Evolutionary conservation across 2,329 filamentous ascomycete genomes (phyloP).

Genomic region (Dichotomopilus funicola): DNA sequence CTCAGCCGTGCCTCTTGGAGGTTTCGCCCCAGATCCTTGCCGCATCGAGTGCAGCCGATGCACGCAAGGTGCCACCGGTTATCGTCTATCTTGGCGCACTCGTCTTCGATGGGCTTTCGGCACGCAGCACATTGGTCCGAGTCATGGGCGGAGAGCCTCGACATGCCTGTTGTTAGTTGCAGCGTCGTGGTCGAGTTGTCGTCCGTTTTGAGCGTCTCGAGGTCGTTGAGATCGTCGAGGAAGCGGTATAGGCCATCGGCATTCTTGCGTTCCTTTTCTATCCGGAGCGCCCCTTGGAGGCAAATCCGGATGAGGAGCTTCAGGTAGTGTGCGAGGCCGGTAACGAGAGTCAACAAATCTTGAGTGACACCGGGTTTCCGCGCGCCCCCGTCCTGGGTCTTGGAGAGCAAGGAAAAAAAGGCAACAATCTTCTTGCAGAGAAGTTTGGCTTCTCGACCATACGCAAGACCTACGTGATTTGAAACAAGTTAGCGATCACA

Average conservation of each 20-base stretch:
- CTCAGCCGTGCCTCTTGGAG: slow-evolving; percentile 67
- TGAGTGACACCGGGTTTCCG: slow-evolving; percentile 93
- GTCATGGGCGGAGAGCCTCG: slow-evolving; percentile 62
- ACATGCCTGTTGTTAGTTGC: slow-evolving; percentile 59
- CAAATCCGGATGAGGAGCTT: slow-evolving; percentile 97
- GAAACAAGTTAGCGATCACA: slow-evolving; percentile 6
- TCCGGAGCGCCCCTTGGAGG: slow-evolving; percentile 82
- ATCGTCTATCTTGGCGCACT: slow-evolving; percentile 71
- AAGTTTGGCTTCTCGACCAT: slow-evolving; percentile 92
- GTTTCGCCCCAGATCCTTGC: slow-evolving; percentile 59
- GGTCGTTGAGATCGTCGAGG: slow-evolving; percentile 72
- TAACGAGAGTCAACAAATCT: slow-evolving; percentile 94
- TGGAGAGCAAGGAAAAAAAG: slow-evolving; percentile 91
- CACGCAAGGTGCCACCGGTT: slow-evolving; percentile 80
- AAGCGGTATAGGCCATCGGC: slow-evolving; percentile 75
- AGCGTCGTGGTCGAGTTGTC: slow-evolving; percentile 51
- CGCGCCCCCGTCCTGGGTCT: slow-evolving; percentile 85
- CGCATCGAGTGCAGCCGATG: slow-evolving; percentile 64
- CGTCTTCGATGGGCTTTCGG: slow-evolving; percentile 85
- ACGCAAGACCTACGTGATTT: slow-evolving; percentile 62
- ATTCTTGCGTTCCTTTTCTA: slow-evolving; percentile 75
- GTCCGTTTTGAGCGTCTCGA: slow-evolving; percentile 70
- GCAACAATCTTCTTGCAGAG: slow-evolving; percentile 99
- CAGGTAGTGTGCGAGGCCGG: slow-evolving; percentile 90
- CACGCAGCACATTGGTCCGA: slow-evolving; percentile 82